Base-by-base conservation (phyloP, 2,329 filamentous ascomycete genomes). In the Cryphonectria parasitica region DNA sequence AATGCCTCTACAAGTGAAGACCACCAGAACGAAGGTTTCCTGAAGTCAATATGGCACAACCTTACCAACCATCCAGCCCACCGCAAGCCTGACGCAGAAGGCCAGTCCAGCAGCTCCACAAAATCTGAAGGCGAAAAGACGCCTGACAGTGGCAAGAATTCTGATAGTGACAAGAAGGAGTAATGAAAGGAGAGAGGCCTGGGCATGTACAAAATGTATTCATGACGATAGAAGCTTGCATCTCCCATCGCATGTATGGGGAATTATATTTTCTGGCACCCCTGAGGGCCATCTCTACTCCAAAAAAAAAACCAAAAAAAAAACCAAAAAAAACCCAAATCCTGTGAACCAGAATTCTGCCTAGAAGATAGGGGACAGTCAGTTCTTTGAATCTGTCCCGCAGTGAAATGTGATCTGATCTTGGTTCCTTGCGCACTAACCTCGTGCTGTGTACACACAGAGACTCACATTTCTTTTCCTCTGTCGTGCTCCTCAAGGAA, bases 21-120 rank as follows among this genome's bases (percentile, higher is more conserved):
- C 60, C 91, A 95, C 79, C 91, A 92, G 81, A 90, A 92, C 77
- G 95, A 98, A 80, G 93, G 95, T 2, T 97, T 98, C 78, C 83
- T 98, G 72, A 98, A 96, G 84, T 94, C 91, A 58, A 90, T 97
- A 74, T 98, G 95, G 95, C 93, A 98, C 79, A 94, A 90, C 74
- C 82, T 98, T 69, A 97, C 92, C n/a, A 93, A 94, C 76, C 89
- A 96, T 76, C 85, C 87, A 0, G 85, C 84, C 7, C 87, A 89
- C 74, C 82, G 84, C 71, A 80, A 83, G 28, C 70, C 75, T 6
- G 78, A 79, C 13, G 74, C 74, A 31, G 73, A 78, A 25, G 70
- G 61, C 61, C n/a, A 43, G 19, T 13, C 28, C 64, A 67, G 41
- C 75, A 41, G 49, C n/a, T 60, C 64, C 1, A 45, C 54, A 13